phyloP scores from a whole-genome alignment of 305 asterid species.

The Solanum hybrid region DNA sequence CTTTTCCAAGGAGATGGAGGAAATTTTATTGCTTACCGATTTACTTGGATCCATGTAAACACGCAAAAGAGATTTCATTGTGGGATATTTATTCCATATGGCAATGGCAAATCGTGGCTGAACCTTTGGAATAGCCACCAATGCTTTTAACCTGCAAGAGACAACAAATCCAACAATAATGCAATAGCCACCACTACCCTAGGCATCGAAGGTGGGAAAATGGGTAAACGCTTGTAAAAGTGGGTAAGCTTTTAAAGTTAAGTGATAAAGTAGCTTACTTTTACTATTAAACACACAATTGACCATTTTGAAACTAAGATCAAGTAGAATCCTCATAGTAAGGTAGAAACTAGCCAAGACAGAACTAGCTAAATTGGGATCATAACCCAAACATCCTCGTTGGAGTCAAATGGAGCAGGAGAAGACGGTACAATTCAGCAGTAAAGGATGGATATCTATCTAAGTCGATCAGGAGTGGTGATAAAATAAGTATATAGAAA shows the following conservation, averaged over 20 bases:
- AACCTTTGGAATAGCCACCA: conserved; percentile 84
- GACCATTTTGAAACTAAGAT: not conserved
- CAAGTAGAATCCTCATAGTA: not conserved
- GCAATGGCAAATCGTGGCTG: conserved; percentile 91
- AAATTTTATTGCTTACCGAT: conserved; percentile 43
- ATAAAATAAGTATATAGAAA: not conserved
- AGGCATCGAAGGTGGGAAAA: not conserved
- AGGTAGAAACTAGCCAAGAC: not conserved
- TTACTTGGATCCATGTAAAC: conserved; percentile 84
- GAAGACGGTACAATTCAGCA: not conserved
- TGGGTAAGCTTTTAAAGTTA: not conserved
- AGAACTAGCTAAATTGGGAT: not conserved
- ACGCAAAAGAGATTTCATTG: conserved; percentile 84
- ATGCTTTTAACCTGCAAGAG: conserved; percentile 71
- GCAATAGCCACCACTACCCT: not conserved
- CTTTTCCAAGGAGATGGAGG: not conserved
- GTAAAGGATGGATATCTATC: not conserved
- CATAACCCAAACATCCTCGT: not conserved
- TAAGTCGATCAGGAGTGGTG: not conserved
- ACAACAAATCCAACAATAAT: not conserved
- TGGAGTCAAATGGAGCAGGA: not conserved
- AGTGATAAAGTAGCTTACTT: not conserved
- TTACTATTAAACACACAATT: not conserved
- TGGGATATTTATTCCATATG: conserved; percentile 85
- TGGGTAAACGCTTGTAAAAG: not conserved